Percentiles rank a stretch among this genome's conserved stretches.
These are phyloP conservation scores for Rhodamnia rubescens DNA, from an alignment of 345 rosid species.

Conservation along the genomic window DNA sequence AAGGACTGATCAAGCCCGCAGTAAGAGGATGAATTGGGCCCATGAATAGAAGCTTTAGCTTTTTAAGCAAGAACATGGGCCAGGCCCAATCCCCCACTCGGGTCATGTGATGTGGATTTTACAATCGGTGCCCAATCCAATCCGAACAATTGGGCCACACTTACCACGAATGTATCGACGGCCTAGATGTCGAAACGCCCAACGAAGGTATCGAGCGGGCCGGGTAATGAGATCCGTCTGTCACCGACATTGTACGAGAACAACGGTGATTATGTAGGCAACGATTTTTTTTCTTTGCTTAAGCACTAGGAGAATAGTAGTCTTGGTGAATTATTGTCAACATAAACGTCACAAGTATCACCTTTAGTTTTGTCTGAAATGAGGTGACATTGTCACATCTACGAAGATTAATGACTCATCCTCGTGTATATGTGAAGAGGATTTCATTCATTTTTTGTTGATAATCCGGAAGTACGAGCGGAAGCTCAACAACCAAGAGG, in stretches of 20 bases:
- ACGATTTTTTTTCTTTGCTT: neutral
- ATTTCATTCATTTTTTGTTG: neutral
- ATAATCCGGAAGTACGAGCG: neutral
- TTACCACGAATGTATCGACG: fast-evolving
- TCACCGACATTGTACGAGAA: neutral
- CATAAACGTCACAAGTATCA: neutral
- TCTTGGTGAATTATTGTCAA: neutral
- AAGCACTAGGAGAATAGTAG: neutral
- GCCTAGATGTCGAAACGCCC: neutral
- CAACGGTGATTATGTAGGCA: neutral
- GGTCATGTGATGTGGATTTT: neutral
- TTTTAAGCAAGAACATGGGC: neutral
- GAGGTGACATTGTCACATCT: neutral
- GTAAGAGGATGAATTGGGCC: neutral
- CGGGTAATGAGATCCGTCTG: neutral
- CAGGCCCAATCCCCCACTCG: neutral
- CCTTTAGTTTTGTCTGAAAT: neutral
- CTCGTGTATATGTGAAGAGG: neutral
- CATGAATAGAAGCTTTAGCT: neutral
- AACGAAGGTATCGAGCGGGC: neutral
- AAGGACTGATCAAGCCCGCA: too few relatives aligned
- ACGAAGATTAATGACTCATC: neutral
- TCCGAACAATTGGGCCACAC: neutral
- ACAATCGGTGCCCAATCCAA: neutral
- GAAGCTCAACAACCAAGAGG: neutral